Evolutionary conservation across 106 monocot species (phyloP).

Genomic region (Allium fistulosum): DNA sequence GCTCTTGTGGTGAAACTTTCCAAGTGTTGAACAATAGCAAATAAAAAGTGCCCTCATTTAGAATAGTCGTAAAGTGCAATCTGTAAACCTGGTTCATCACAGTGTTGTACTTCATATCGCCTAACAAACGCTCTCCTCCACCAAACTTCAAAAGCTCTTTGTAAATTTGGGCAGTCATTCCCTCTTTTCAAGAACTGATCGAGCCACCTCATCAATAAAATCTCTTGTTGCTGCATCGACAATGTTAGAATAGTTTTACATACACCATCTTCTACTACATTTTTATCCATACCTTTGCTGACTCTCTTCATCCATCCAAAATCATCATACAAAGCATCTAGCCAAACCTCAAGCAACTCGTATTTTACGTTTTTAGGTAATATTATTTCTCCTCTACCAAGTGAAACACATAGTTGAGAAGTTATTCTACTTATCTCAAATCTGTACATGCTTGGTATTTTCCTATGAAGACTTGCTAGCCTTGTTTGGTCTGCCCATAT

Average conservation of each 20-base stretch:
- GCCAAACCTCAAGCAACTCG: conserved; percentile 20
- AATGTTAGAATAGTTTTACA: conserved; percentile 32
- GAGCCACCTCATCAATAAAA: conserved; percentile 36
- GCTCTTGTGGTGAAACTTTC: too few species aligned
- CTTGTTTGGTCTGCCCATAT: conserved; percentile 39
- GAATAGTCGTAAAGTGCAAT: conserved; percentile 17
- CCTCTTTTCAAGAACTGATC: conserved; percentile 36
- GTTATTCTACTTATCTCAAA: conserved; percentile 37
- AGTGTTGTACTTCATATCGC: background rate
- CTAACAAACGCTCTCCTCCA: conserved; percentile 40
- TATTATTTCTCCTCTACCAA: conserved; percentile 32
- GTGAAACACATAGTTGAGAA: conserved; percentile 23
- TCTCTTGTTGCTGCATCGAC: conserved; percentile 34
- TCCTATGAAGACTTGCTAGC: conserved; percentile 24
- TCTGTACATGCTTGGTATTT: conserved; percentile 26
- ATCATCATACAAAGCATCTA: conserved; percentile 38
- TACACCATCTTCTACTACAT: conserved; percentile 32
- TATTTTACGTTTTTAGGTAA: conserved; percentile 18
- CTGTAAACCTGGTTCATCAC: conserved; percentile 19
- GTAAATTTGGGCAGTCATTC: conserved; percentile 40
- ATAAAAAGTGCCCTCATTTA: background rate
- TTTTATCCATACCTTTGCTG: conserved; percentile 18
- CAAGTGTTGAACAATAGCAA: too few species aligned
- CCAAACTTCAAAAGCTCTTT: conserved; percentile 37
- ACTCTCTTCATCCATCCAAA: conserved; percentile 40